Conservation (phyloP, 805 yeast species). For the Maudiozyma bulderi region DNA sequence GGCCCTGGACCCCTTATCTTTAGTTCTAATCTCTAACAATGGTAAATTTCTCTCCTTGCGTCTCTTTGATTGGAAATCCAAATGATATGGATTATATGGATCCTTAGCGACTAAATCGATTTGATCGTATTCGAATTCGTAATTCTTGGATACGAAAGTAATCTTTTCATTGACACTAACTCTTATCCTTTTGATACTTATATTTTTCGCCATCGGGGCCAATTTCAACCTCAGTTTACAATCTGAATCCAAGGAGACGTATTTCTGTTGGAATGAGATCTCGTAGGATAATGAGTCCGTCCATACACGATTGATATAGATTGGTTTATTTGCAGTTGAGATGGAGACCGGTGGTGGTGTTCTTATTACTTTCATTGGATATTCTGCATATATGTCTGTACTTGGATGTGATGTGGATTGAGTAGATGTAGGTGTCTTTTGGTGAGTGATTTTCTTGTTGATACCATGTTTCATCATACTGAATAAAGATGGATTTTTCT, state of each 20-base stretch:
- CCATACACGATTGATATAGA: constrained; percentile 71
- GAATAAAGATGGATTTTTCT: constrained; percentile 10
- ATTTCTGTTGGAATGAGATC: constrained; percentile 62
- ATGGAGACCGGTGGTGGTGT: constrained; percentile 34
- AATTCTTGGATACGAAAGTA: constrained; percentile 51
- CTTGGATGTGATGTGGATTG: not conserved
- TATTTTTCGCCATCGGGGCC: constrained; percentile 54
- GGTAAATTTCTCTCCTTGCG: constrained; percentile 46
- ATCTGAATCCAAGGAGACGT: constrained; percentile 54
- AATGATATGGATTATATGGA: constrained; percentile 28
- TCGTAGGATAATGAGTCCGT: constrained; percentile 62
- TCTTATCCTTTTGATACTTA: constrained; percentile 53
- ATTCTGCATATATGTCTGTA: constrained; percentile 16
- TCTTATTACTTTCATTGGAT: constrained; percentile 30
- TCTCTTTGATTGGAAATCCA: constrained; percentile 28
- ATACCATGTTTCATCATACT: constrained; percentile 21
- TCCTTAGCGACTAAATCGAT: constrained; percentile 32
- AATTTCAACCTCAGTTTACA: constrained; percentile 53
- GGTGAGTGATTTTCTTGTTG: not conserved
- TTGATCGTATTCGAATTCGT: constrained; percentile 47
- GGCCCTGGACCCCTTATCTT: constrained; percentile 38
- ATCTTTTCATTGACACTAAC: constrained; percentile 60
- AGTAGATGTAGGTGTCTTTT: constrained; percentile 8
- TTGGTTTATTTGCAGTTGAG: constrained; percentile 53
- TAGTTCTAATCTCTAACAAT: constrained; percentile 57